Evolutionary conservation across 2,329 filamentous ascomycete species (phyloP), one percentile per base, ranked within the genome.

Genomic region (Zymoseptoria tritici): DNA sequence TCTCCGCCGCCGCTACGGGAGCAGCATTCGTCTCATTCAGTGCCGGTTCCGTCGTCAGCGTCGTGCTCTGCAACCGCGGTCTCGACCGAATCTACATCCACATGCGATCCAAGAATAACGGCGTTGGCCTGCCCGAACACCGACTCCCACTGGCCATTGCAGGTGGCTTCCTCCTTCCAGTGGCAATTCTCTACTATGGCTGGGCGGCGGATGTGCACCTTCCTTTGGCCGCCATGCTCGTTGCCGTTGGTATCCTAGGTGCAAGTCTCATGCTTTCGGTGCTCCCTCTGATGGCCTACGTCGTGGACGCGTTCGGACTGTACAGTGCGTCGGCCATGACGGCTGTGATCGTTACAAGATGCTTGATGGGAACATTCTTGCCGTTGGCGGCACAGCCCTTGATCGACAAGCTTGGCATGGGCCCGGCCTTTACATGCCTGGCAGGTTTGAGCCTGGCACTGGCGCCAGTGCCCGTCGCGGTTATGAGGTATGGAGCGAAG

Each of bases 141-240:
- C 82, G 86, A n/a, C 75, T 86, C 0, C 85, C 85, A 0, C 74
- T 86, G 2, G 81, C 85, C 71, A 67, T 83, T 9, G 73, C 80
- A 0, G 81, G 80, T 0, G 79, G 79, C 0, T 51, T 85, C 0
- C 60, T 85, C 1, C 75, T 81, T 0, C 82, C 83, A 0, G 63
- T 76, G 0, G 80, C 81, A 0, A 70, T 85, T 1, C 82, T 84
- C 62, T 78, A 80, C 67, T 86, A 85, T 64, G 83, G 82, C 49
- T 85, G 82, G 82, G 76, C 76, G 0, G 80, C 81, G 0, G 75
- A 83, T 57, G 72, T 72, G 1, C 71, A 73, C 36, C 65, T 75
- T 0, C 81, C 83, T 64, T 83, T 83, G 78, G 80, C 83, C 50
- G 74, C 79, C 55, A 81, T 82, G 0, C 80, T 84, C 57, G 78